Conservation (phyloP, 1,139 yeast species). For the Blastobotrys serpentis region DNA sequence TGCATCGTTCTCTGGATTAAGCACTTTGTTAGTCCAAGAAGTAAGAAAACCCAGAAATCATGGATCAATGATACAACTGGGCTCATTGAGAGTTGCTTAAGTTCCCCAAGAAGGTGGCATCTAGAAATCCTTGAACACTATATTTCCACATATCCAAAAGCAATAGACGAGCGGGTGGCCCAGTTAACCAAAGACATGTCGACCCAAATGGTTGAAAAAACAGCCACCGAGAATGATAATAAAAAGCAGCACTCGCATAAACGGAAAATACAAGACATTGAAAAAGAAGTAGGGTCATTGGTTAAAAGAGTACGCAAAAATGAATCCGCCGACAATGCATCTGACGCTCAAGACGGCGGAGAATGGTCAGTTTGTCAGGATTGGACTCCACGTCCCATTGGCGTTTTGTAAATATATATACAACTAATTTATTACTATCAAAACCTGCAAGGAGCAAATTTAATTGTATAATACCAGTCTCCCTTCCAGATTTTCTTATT, state of each 20-base stretch:
- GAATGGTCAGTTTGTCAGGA: conserved; percentile 14
- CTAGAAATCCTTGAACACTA: conserved; percentile 17
- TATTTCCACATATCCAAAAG: conserved; percentile 4
- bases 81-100: conserved; percentile 16
- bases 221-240: neutral
- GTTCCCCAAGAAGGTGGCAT: conserved; percentile 21
- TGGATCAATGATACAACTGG: conserved; percentile 16
- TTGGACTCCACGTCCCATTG: conserved; percentile 31
- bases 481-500: too few species aligned
- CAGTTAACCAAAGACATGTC: conserved; percentile 19
- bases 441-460: too few species aligned
- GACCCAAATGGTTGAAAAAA: conserved; percentile 9
- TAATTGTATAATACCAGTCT: too few species aligned
- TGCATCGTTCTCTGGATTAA: conserved; percentile 21
- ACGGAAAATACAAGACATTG: conserved; percentile 17
- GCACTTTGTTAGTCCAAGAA: conserved; percentile 14
- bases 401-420: conserved; percentile 22
- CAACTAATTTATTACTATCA: neutral
- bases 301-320: conserved; percentile 20
- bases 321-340: neutral
- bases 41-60: conserved; percentile 12
- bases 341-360: conserved; percentile 1
- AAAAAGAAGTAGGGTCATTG: conserved; percentile 20
- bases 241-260: conserved; percentile 4
- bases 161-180: neutral